Base-by-base conservation (phyloP, 1,284 basidiomycete species). In the Mixia osmundae region DNA sequence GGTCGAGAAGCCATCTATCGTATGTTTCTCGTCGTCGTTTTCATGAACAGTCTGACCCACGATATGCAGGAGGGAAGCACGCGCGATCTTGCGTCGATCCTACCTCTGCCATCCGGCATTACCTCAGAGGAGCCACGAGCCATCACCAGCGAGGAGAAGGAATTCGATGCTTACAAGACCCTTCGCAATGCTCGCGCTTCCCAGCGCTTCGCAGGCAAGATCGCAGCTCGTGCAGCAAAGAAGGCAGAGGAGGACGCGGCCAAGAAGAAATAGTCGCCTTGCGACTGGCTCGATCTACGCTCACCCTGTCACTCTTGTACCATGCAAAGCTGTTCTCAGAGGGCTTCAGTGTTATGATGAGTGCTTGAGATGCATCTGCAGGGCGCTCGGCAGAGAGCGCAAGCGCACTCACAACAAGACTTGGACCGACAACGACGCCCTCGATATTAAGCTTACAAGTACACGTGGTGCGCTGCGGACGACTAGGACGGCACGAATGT, bases 121-220 rank as follows among this genome's bases (percentile, higher is more conserved):
- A 67, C 66, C 52, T 43, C 46, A 42, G 91, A 97, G 63, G 63
- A 68, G 39, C 87, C 91, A 54, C 80, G 89, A 57, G 76, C 79
- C 61, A 95, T 97, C 60, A 83, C 83, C 47, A 62, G 65, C 39
- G 80, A 83, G 56, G 89, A 99, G 64, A 78, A 76, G 58, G 69
- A 75, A 49, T 76, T 82, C 65, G 55, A 76, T 54, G 83, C 85
- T 14, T 95, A 69, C 74, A 69, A 68, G 59, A 69, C 82, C 50
- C 79, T 95, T 55, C 85, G 91, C 55, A 62, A 68, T 47, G 72
- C 74, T 48, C 79, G 87, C 51, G 76, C 83, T 49, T 66, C 71
- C 54, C 68, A 75, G 50, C 71, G 87, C 56, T 67, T 77, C 64
- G 82, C 76, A 50, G 89, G 89, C 60, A 65, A 65, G 50, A 77